Evolutionary conservation across 305 asterid species (phyloP).

Genomic region (Andrographis paniculata): DNA sequence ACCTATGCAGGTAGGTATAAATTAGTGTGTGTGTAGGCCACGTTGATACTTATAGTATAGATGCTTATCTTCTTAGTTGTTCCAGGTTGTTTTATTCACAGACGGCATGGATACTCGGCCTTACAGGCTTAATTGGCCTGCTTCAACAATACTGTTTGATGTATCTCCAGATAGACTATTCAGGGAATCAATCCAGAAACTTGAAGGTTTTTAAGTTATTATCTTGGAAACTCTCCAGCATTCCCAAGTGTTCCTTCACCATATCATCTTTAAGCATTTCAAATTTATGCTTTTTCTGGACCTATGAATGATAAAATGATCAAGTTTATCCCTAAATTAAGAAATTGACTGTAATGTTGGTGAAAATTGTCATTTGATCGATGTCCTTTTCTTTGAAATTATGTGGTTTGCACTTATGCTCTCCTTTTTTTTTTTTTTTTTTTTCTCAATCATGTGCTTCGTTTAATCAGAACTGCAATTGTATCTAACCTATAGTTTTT

Average conservation of each 20-base stretch:
- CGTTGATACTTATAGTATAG: conserved; percentile 6
- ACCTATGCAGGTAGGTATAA: conserved; percentile 77
- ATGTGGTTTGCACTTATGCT: background rate
- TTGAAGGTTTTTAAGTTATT: conserved; percentile 33
- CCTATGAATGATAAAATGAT: no score
- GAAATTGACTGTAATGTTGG: no score
- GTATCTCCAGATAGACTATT: conserved; percentile 54
- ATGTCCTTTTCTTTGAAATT: background rate
- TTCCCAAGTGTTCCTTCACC: background rate
- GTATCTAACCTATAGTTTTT: conserved; percentile 19
- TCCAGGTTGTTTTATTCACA: conserved; percentile 73
- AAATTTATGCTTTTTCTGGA: no score
- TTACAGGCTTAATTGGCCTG: conserved; percentile 76
- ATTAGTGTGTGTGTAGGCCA: conserved; percentile 7
- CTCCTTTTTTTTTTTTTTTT: no score
- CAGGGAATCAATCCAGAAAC: conserved; percentile 40
- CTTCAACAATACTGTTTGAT: conserved; percentile 56
- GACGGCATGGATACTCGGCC: conserved; percentile 96
- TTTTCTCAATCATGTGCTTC: background rate
- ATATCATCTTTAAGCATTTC: no score
- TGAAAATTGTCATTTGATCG: background rate
- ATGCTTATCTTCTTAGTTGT: conserved; percentile 21
- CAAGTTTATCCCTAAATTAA: no score
- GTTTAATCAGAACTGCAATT: conserved; percentile 11
- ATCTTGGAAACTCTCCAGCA: background rate